Conservation (phyloP, 225 moss, liverwort and hornwort species). For the Antitrichia curtipendula region DNA sequence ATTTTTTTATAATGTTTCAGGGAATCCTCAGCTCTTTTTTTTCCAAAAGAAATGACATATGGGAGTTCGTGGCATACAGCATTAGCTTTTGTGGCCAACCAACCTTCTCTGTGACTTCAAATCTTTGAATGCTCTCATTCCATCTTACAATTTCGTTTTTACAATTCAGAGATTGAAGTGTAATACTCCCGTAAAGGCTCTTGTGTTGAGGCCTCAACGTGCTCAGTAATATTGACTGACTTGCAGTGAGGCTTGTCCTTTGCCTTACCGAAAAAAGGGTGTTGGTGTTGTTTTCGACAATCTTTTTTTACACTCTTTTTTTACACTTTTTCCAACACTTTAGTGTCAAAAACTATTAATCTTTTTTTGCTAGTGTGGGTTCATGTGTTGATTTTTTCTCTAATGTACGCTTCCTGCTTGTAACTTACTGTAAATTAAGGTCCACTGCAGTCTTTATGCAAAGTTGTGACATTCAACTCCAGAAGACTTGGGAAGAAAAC, state of each 20-base stretch:
- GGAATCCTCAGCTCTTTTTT: neutral
- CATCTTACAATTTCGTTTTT: neutral
- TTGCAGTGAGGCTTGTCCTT: too few relatives aligned
- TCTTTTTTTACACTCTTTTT: too few relatives aligned
- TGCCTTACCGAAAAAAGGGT: too few relatives aligned
- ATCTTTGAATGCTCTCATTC: neutral
- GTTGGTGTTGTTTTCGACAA: too few relatives aligned
- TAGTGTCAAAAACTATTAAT: too few relatives aligned
- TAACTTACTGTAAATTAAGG: neutral
- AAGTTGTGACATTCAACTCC: neutral
- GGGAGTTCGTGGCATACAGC: neutral
- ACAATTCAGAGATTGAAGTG: neutral
- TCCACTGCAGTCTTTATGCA: neutral
- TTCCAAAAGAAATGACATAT: neutral
- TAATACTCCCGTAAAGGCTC: too few relatives aligned
- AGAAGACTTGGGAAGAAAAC: neutral
- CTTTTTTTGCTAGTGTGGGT: neutral
- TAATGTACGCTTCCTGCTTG: neutral
- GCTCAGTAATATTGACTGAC: too few relatives aligned
- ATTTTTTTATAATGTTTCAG: neutral
- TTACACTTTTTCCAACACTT: too few relatives aligned
- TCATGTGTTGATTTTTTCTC: neutral
- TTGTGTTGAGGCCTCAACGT: too few relatives aligned
- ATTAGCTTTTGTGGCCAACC: neutral
- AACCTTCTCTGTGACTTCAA: neutral